Evolutionary conservation across 2,329 filamentous ascomycete genomes (phyloP).

Genomic region (Cryphonectria carpinicola): DNA sequence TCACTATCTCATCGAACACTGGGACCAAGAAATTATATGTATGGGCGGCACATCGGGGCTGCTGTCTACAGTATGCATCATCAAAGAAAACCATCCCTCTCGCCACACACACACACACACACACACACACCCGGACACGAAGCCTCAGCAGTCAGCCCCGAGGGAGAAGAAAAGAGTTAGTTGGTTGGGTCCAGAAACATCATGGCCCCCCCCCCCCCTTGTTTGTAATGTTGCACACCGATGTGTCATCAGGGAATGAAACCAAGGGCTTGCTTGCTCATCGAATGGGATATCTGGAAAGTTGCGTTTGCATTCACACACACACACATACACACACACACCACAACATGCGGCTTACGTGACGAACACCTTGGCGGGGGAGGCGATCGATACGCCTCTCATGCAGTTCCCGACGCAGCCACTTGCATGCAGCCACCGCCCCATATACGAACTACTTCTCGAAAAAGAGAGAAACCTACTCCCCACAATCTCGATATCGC

Average conservation of each 20-base stretch:
- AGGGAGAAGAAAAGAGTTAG: neutral
- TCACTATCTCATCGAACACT: neutral
- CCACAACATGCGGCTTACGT: neutral
- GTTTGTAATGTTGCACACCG: conserved; percentile 18
- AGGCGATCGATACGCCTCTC: neutral
- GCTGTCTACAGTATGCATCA: too few species aligned
- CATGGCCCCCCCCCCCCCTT: neutral
- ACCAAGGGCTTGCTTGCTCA: conserved; percentile 22
- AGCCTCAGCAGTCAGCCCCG: neutral
- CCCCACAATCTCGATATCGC: neutral
- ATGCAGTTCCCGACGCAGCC: neutral
- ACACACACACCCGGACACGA: neutral
- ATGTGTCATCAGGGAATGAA: conserved; percentile 26
- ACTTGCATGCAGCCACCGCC: neutral
- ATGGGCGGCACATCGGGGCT: neutral
- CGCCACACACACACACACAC: neutral
- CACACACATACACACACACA: too few species aligned
- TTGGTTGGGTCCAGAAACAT: neutral
- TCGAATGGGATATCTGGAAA: conserved; percentile 27
- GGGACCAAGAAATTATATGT: neutral
- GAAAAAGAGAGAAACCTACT: neutral
- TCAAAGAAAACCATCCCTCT: neutral
- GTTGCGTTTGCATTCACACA: conserved; percentile 21
- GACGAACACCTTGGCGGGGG: neutral
- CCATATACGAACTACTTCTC: neutral